Conservation (phyloP, 345 rosid genomes). For the Lepidium africanum region DNA sequence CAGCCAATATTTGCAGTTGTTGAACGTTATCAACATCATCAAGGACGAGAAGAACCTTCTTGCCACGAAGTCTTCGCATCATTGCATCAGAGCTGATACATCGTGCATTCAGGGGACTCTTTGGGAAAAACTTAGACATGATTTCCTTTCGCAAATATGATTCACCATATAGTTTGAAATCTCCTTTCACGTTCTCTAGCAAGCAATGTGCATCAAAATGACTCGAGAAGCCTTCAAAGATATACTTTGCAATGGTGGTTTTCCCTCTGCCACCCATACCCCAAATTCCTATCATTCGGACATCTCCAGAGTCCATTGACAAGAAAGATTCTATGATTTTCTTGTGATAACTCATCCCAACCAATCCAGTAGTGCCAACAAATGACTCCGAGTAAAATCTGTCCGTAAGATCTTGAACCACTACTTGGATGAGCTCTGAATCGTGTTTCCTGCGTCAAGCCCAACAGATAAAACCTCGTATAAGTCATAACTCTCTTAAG, state of each 20-base stretch:
- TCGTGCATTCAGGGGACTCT: neutral
- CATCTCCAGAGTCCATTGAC: neutral
- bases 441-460: neutral
- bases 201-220: neutral
- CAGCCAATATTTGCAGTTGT: conserved; percentile 9
- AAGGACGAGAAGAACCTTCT: conserved; percentile 17
- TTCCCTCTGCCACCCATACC: conserved; percentile 27
- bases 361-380: neutral
- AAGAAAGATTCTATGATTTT: neutral
- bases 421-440: neutral
- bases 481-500: neutral
- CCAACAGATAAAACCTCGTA: neutral
- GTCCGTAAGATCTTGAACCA: neutral
- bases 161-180: neutral
- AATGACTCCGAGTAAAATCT: neutral
- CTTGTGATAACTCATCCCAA: conserved; percentile 15
- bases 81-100: neutral
- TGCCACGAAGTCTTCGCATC: conserved; percentile 7
- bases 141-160: conserved; percentile 3
- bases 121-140: neutral
- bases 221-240: neutral
- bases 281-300: conserved; percentile 20
- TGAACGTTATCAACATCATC: conserved; percentile 16
- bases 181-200: neutral
- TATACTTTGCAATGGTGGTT: conserved; percentile 13